These are phyloP conservation scores for Blastocystis sp. DNA, from an alignment of 352 stramenopile genomes.

Conservation along the genomic window DNA sequence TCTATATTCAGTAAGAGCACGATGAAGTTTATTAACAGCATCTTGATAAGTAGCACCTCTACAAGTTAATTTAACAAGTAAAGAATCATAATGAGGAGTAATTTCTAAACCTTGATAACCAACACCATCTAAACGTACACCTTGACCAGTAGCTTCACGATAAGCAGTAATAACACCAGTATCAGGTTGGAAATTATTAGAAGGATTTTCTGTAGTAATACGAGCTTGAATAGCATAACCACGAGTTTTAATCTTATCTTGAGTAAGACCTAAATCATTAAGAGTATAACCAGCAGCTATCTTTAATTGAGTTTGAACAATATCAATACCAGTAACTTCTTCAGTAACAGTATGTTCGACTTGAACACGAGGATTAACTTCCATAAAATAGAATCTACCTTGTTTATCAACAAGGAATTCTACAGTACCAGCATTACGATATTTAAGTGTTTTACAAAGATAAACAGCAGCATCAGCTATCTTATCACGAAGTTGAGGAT, in stretches of 20 bases:
- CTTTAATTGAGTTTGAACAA: conserved; percentile 82
- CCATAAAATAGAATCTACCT: conserved; percentile 78
- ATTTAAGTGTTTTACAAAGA: conserved; percentile 68
- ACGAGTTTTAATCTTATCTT: conserved; percentile 69
- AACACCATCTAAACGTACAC: conserved; percentile 76
- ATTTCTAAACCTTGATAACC: conserved; percentile 83
- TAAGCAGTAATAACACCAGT: conserved; percentile 86
- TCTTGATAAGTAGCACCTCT: conserved; percentile 65
- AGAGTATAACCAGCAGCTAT: conserved; percentile 73
- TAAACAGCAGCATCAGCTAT: conserved; percentile 62
- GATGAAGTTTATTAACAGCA: conserved; percentile 69
- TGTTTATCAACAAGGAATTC: conserved; percentile 86
- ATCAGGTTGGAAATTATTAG: conserved; percentile 77
- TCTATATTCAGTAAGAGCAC: conserved; percentile 77
- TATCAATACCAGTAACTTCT: conserved; percentile 73
- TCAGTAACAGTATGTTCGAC: conserved; percentile 74
- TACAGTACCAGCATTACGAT: conserved; percentile 83
- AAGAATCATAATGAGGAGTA: conserved; percentile 83
- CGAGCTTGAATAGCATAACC: conserved; percentile 85
- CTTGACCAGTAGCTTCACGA: conserved; percentile 71
- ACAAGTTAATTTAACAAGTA: conserved; percentile 88
- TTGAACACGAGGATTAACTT: conserved; percentile 93
- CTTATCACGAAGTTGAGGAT: background rate
- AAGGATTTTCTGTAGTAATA: conserved; percentile 79
- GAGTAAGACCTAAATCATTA: conserved; percentile 68